phyloP scores from a whole-genome alignment of 495 filamentous ascomycete species.

The Neurospora sp. region DNA sequence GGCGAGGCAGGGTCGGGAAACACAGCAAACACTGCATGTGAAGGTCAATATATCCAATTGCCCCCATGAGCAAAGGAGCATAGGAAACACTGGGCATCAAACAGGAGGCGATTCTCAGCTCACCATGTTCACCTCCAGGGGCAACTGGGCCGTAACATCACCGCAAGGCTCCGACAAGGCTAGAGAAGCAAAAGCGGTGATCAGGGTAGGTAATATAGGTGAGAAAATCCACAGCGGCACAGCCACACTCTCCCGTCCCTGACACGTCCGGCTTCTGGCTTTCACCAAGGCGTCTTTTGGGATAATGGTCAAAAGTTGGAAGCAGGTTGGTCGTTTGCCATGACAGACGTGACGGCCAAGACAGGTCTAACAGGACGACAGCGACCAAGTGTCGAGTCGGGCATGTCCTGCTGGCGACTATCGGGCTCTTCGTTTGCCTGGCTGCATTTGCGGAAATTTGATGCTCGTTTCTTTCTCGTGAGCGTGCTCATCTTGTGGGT shows the following conservation, averaged over 20 bases:
- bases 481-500: background rate
- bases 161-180: background rate
- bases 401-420: background rate
- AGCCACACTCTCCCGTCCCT: background rate
- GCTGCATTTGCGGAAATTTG: background rate
- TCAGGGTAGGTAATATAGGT: background rate
- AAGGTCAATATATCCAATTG: background rate
- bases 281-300: slow-evolving; percentile 13
- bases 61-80: background rate
- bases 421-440: background rate
- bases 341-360: background rate
- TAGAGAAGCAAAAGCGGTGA: background rate
- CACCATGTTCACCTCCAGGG: background rate
- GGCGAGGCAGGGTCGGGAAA: background rate
- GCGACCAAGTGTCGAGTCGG: background rate
- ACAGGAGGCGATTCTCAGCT: background rate
- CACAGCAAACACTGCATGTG: background rate
- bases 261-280: slow-evolving; percentile 1
- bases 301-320: background rate
- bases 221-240: background rate
- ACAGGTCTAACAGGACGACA: background rate
- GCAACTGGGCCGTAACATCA: background rate
- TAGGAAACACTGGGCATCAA: background rate
- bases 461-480: background rate
- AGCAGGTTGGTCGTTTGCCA: background rate